phyloP scores from a whole-genome alignment of 768 basidiomycete species.

The Leccinellum luteum region DNA sequence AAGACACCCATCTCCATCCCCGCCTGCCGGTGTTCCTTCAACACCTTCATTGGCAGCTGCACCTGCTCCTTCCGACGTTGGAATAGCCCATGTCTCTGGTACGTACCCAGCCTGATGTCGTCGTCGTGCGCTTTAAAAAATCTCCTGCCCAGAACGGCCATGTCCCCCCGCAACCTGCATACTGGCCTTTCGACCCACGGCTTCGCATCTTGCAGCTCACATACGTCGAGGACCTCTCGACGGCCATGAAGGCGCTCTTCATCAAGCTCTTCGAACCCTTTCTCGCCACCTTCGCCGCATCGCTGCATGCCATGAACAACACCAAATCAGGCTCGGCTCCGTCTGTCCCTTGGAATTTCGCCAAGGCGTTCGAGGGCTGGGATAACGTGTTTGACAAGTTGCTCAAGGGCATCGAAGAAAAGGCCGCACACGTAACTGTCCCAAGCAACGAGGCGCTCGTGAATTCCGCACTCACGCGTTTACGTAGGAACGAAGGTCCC shows the following conservation, averaged over 20 bases:
- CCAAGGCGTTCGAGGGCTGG: constrained; percentile 73
- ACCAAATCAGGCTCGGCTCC: constrained; percentile 37
- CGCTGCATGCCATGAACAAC: constrained; percentile 62
- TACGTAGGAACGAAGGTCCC: constrained; percentile 67
- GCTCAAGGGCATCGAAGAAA: constrained; percentile 70
- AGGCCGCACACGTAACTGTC: constrained; percentile 57
- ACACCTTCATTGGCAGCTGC: no score
- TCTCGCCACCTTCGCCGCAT: constrained; percentile 78
- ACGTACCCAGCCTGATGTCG: no score
- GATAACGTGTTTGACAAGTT: constrained; percentile 77
- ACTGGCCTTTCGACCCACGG: no score
- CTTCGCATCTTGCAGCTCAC: constrained; percentile 93
- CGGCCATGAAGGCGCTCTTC: constrained; percentile 79
- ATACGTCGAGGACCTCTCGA: constrained; percentile 87
- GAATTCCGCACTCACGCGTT: neutral
- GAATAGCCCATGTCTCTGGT: no score
- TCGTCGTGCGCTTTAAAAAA: no score
- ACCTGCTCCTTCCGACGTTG: no score
- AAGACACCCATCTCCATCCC: no score
- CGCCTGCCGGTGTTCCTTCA: no score
- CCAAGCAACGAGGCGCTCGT: neutral
- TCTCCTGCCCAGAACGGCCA: no score
- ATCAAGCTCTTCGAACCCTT: constrained; percentile 85
- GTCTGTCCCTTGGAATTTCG: constrained; percentile 61
- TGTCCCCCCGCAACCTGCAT: no score